Conservation (phyloP, 192 early-diverging fungal species). For the Physocladia obscura region DNA sequence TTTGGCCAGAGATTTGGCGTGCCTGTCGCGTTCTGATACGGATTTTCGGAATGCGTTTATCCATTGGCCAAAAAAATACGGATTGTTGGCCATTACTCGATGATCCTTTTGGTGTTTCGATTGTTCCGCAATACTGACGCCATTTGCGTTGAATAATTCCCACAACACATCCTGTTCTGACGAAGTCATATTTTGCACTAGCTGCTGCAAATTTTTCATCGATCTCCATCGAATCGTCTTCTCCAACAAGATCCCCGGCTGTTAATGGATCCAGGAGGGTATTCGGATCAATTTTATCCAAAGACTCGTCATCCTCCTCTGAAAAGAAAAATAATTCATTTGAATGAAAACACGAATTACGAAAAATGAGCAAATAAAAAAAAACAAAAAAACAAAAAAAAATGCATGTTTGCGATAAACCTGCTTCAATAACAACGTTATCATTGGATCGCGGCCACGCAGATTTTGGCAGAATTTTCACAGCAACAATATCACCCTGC, state of each 20-base stretch:
- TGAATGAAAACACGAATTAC: background rate
- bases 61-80: constrained; percentile 87
- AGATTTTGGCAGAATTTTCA: constrained; percentile 78
- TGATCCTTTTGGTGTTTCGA: constrained; percentile 63
- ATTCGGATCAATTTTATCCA: constrained; percentile 26
- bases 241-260: background rate
- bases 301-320: constrained; percentile 58
- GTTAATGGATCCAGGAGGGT: constrained; percentile 13
- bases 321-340: background rate
- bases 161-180: constrained; percentile 85
- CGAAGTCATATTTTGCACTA: constrained; percentile 38
- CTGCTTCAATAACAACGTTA: constrained; percentile 72
- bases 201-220: constrained; percentile 22
- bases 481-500: constrained; percentile 88
- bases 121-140: constrained; percentile 90
- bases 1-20: constrained; percentile 68
- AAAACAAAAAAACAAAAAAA: background rate
- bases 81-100: constrained; percentile 54
- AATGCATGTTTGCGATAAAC: no score
- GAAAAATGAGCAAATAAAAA: background rate
- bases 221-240: constrained; percentile 26
- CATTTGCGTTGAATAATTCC: constrained; percentile 94
- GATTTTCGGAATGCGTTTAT: constrained; percentile 91
- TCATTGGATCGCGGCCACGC: constrained; percentile 81
- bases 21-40: constrained; percentile 90